Evolutionary conservation across 345 rosid species (phyloP), one percentile per base, ranked within the genome.

Genomic region (Firmiana major): DNA sequence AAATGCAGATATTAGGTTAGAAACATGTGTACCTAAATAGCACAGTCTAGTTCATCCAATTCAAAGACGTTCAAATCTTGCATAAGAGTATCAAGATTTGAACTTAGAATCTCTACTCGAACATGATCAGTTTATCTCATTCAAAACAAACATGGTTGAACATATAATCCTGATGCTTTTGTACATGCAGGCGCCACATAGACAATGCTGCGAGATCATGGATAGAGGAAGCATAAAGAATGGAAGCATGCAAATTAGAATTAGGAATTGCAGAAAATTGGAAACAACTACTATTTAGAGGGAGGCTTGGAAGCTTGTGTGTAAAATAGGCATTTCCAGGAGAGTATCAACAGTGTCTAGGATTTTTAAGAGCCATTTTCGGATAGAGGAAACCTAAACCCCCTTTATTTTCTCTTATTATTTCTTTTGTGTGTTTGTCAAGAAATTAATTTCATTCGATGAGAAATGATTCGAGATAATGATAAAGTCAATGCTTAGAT

Each of bases 161-260:
- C n/a, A 51, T 51, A 51, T 9, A 54, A 38, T 42, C 19, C n/a
- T 31, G 26, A 59, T 60, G 69, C 43, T 53, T 42, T 24, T 53
- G 58, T 17, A 63, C 78, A 63, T 63, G 71, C 81, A 87, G 91
- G 94, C 87, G 54, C 86, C 87, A 4, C 76, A 82, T 46, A 88
- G 94, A 75, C 92, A 88, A 8, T 92, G 97, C 75, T 83, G 97
- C 59, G 91, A 90, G 71, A 79, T 91, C 34, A 73, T 83, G 81
- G 85, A 87, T 70, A 71, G 65, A 59, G 87, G 86, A 78, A 75
- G 77, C 58, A 76, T 73, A 31, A 83, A 71, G 53, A 81, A 80
- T 13, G 78, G 82, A 76, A 85, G 74, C 2, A 24, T 88, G 86
- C 81, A 54, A 51, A 83, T 91, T 79, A 84, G 93, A 85, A 78